Evolutionary conservation across 2,329 filamentous ascomycete species (phyloP).

Genomic region (Ilyonectria destructans): DNA sequence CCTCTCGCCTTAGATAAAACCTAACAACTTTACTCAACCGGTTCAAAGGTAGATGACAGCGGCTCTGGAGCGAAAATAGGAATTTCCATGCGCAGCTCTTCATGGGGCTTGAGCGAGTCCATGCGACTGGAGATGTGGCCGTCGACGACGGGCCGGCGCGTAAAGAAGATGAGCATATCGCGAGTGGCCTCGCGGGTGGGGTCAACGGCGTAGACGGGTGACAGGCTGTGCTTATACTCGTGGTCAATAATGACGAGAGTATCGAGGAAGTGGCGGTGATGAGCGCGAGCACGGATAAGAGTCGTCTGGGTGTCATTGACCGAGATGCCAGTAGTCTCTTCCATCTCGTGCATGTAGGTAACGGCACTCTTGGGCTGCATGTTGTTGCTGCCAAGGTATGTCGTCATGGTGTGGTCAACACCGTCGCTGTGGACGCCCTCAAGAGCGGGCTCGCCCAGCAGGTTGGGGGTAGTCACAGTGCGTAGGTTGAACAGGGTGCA

Average conservation of each 20-base stretch:
- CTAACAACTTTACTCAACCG: neutral
- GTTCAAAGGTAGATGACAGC: neutral
- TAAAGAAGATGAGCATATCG: conserved; percentile 51
- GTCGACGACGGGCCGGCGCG: conserved; percentile 40
- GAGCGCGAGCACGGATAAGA: conserved; percentile 42
- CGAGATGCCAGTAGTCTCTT: conserved; percentile 43
- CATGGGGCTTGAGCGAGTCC: conserved; percentile 21
- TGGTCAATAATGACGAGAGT: conserved; percentile 48
- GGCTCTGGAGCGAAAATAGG: conserved; percentile 19
- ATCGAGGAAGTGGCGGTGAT: conserved; percentile 47
- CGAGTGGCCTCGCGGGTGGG: conserved; percentile 37
- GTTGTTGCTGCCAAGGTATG: conserved; percentile 48
- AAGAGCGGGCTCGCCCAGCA: conserved; percentile 50
- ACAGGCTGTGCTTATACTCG: conserved; percentile 49
- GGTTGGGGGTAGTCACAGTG: conserved; percentile 42
- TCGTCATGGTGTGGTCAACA: conserved; percentile 52
- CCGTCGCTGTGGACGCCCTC: conserved; percentile 53
- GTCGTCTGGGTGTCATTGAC: conserved; percentile 42
- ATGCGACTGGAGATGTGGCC: conserved; percentile 25
- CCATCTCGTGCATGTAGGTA: conserved; percentile 49
- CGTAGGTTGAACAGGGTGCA: conserved; percentile 50
- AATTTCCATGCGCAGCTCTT: conserved; percentile 28
- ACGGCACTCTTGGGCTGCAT: conserved; percentile 48
- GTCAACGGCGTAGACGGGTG: conserved; percentile 44
- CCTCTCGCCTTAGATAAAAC: neutral